These are phyloP conservation scores for Eimeria mitis DNA, from an alignment of 169 alveolate species.

Conservation along the genomic window DNA sequence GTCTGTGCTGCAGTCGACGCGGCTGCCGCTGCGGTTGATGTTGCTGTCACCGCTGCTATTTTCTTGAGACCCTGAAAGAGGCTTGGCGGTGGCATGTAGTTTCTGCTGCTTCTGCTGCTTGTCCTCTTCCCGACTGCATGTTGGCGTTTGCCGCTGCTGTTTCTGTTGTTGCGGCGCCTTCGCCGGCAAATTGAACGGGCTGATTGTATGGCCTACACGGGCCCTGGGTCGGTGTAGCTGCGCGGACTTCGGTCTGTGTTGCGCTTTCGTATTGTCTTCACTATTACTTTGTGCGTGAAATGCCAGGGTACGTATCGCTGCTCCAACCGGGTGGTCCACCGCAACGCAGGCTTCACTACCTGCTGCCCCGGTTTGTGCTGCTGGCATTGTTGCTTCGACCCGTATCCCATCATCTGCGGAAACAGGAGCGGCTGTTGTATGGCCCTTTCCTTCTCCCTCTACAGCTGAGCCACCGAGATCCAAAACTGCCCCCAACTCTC, in stretches of 20 bases:
- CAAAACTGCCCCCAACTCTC: neutral
- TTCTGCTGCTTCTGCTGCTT: neutral
- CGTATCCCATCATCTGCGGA: neutral
- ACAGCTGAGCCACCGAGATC: neutral
- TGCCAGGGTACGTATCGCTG: neutral
- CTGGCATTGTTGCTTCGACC: neutral
- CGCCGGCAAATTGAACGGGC: conserved; percentile 40
- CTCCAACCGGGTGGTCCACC: neutral
- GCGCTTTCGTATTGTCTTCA: neutral
- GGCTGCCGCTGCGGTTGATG: neutral
- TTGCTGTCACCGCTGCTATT: neutral
- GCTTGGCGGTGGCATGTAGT: neutral
- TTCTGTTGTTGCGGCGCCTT: neutral
- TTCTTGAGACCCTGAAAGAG: neutral
- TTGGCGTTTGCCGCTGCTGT: conserved; percentile 15
- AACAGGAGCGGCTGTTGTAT: neutral
- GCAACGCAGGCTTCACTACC: neutral
- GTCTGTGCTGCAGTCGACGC: too few species aligned
- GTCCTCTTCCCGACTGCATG: neutral
- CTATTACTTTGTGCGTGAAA: neutral
- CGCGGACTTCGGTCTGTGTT: neutral
- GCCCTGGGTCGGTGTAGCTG: conserved; percentile 39
- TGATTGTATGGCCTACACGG: conserved; percentile 65
- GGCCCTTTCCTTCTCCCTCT: neutral
- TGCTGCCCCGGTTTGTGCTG: neutral